Percentiles rank a stretch among this genome's conserved stretches.
These are phyloP conservation scores for Lasiosphaeris hirsuta DNA, from an alignment of 495 filamentous ascomycete genomes.

Conservation along the genomic window DNA sequence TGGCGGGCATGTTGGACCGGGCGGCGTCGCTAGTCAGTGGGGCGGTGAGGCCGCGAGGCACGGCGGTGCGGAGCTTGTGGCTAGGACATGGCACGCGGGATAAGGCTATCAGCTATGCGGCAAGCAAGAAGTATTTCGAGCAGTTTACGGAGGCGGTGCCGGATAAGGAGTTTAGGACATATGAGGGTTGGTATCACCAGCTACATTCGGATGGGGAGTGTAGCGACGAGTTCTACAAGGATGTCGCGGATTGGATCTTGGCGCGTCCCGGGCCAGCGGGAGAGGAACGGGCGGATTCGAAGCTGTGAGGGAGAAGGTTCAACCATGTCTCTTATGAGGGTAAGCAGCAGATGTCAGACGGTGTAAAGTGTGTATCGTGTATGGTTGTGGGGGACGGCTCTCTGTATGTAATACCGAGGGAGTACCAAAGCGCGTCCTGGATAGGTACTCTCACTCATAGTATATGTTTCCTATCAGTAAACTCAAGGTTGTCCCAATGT, in stretches of 20 bases:
- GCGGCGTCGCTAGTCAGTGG: constrained; percentile 49
- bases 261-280: constrained; percentile 31
- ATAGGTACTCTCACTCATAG: too few relatives aligned
- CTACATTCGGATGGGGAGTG: constrained; percentile 66
- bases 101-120: constrained; percentile 58
- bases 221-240: constrained; percentile 61
- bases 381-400: too few relatives aligned
- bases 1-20: constrained; percentile 73
- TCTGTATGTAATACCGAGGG: neutral
- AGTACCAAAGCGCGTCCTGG: too few relatives aligned
- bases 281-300: constrained; percentile 4
- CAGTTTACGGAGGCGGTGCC: constrained; percentile 43
- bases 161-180: constrained; percentile 67
- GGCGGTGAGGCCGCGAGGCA: constrained; percentile 29
- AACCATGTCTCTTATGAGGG: neutral
- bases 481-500: too few relatives aligned
- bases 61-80: constrained; percentile 48
- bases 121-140: constrained; percentile 60
- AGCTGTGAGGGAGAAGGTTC: constrained; percentile 1
- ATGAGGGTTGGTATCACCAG: constrained; percentile 77
- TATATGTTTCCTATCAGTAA: too few relatives aligned
- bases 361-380: too few relatives aligned
- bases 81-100: constrained; percentile 69
- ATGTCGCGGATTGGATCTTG: constrained; percentile 75
- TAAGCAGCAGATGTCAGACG: too few relatives aligned